Conservation (phyloP, 2,329 filamentous ascomycete species). For the Epichloe baconii region DNA sequence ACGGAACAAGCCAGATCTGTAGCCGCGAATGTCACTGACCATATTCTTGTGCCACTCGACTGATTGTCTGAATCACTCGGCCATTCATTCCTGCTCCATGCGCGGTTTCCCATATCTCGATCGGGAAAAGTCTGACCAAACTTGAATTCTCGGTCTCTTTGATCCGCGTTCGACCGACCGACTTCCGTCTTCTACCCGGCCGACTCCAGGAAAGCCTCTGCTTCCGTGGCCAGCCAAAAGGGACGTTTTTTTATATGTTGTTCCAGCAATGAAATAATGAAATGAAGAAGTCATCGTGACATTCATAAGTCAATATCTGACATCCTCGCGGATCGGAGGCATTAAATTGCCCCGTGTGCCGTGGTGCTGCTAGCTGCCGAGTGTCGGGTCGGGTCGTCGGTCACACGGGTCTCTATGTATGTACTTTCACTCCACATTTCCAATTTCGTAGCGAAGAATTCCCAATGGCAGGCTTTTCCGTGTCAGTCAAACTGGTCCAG, state of each 20-base stretch:
- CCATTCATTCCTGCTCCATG: not conserved
- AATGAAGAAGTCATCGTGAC: too few species aligned
- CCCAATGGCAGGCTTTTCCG: too few species aligned
- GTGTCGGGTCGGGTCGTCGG: not conserved
- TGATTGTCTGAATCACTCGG: too few species aligned
- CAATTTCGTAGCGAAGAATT: too few species aligned
- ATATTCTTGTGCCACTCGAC: not conserved
- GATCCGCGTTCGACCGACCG: conserved; percentile 1
- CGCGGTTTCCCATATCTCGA: not conserved
- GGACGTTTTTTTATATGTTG: not conserved
- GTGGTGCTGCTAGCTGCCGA: not conserved
- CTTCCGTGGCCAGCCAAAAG: not conserved
- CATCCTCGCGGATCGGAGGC: too few species aligned
- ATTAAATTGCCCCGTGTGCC: too few species aligned
- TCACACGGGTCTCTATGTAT: too few species aligned
- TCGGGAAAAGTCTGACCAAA: not conserved
- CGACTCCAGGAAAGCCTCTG: not conserved
- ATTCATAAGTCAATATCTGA: too few species aligned
- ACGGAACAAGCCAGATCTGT: not conserved
- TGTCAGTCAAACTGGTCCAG: too few species aligned
- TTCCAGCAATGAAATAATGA: not conserved
- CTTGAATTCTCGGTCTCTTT: not conserved
- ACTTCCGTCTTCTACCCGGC: not conserved
- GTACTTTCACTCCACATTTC: too few species aligned
- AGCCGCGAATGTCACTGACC: not conserved